These are phyloP conservation scores for Aspergillus ellipticus DNA, from an alignment of 495 filamentous ascomycete genomes.

Conservation along the genomic window DNA sequence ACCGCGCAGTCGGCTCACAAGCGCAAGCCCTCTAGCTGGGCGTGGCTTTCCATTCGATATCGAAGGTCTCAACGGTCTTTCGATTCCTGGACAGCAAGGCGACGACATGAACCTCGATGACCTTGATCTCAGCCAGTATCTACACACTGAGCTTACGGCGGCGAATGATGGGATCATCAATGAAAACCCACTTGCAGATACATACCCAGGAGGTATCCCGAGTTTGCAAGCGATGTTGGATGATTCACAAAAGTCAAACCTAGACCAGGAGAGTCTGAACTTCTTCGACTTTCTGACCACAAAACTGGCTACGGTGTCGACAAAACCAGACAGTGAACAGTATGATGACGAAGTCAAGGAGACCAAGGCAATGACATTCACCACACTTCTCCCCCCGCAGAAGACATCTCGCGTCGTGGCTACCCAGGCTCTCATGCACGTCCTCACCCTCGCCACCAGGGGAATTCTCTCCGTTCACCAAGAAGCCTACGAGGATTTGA, in stretches of 20 bases:
- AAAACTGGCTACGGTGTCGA: constrained; percentile 1
- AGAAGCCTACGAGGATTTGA: constrained; percentile 19
- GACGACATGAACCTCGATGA: constrained; percentile 43
- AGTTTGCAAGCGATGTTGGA: constrained; percentile 28
- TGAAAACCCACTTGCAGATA: neutral
- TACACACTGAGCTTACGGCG: constrained; percentile 27
- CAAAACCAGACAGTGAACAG: neutral
- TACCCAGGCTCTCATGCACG: constrained; percentile 70
- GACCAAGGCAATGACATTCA: constrained; percentile 48
- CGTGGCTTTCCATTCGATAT: constrained; percentile 44
- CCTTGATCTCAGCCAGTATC: constrained; percentile 35
- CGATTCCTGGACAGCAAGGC: constrained; percentile 28
- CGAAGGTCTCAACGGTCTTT: constrained; percentile 32
- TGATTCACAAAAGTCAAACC: constrained; percentile 29
- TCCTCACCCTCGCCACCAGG: constrained; percentile 66
- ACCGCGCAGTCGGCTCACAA: constrained; percentile 48
- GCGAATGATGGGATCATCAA: constrained; percentile 8
- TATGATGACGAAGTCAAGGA: neutral
- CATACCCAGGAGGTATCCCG: neutral
- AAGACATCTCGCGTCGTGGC: constrained; percentile 56
- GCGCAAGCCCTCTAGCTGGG: constrained; percentile 58
- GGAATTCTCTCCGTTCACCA: constrained; percentile 37
- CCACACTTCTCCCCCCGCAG: constrained; percentile 53
- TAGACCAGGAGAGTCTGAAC: constrained; percentile 56
- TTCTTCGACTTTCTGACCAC: constrained; percentile 57